Evolutionary conservation across 768 basidiomycete species (phyloP).

Genomic region (Inosperma sp.): DNA sequence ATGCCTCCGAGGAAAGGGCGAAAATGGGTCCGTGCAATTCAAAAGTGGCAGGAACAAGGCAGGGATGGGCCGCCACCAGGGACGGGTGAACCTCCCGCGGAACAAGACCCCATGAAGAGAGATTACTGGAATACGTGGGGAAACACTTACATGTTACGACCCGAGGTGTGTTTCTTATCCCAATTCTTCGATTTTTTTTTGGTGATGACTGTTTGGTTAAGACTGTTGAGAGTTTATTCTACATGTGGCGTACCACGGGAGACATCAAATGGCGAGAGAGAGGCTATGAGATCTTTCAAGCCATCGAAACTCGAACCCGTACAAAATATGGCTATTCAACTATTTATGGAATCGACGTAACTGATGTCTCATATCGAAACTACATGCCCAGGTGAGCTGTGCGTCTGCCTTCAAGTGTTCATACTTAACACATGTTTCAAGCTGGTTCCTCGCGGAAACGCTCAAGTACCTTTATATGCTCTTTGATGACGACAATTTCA

Average conservation of each 20-base stretch:
- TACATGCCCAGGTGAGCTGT: slow-evolving; percentile 65
- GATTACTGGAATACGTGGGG: slow-evolving; percentile 45
- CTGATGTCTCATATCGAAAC: slow-evolving; percentile 37
- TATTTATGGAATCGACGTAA: slow-evolving; percentile 43
- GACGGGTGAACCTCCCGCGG: slow-evolving; percentile 31
- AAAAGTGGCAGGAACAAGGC: slow-evolving; percentile 42
- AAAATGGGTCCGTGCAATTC: slow-evolving; percentile 45
- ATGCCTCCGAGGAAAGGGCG: slow-evolving; percentile 33
- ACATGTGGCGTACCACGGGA: slow-evolving; percentile 65
- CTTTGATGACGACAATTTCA: slow-evolving; percentile 51
- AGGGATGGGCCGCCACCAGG: slow-evolving; percentile 43
- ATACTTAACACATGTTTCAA: neutral
- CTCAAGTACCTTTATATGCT: slow-evolving; percentile 66
- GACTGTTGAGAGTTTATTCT: slow-evolving; percentile 69
- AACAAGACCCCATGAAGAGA: slow-evolving; percentile 28
- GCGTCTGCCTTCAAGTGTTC: neutral
- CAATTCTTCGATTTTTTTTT: neutral
- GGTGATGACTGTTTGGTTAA: slow-evolving; percentile 23
- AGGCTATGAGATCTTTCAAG: slow-evolving; percentile 63
- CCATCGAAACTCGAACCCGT: slow-evolving; percentile 53
- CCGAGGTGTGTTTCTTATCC: slow-evolving; percentile 48
- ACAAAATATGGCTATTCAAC: slow-evolving; percentile 57
- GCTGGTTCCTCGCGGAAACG: slow-evolving; percentile 44
- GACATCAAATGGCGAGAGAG: slow-evolving; percentile 66
- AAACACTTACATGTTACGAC: slow-evolving; percentile 53